Percentiles rank a stretch among this genome's conserved stretches.
These are phyloP conservation scores for Debaryomyces coudertii DNA, from an alignment of 1,139 yeast species.

Conservation along the genomic window DNA sequence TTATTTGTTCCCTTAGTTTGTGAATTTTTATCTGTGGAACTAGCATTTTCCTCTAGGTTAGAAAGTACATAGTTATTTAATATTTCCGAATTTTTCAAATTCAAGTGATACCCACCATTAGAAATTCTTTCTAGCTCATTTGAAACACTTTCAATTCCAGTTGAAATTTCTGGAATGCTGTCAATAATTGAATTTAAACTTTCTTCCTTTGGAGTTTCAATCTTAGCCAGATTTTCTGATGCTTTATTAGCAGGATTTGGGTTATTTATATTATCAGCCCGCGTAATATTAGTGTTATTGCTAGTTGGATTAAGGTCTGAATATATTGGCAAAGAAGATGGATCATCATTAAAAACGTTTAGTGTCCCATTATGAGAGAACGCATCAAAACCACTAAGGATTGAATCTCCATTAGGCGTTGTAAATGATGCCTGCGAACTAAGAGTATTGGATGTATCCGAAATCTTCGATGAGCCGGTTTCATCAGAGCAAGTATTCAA, in stretches of 20 bases:
- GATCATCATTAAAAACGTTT: neutral
- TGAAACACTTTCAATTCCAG: slow-evolving; percentile 34
- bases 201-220: slow-evolving; percentile 5
- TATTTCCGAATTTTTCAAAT: slow-evolving; percentile 33
- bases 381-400: slow-evolving; percentile 10
- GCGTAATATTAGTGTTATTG: neutral
- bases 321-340: neutral
- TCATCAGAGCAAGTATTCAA: neutral
- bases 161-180: slow-evolving; percentile 20
- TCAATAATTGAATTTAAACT: slow-evolving; percentile 11
- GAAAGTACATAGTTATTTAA: slow-evolving; percentile 30
- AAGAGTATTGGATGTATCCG: slow-evolving; percentile 3
- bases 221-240: neutral
- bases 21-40: neutral
- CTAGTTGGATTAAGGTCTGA: neutral
- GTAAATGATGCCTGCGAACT: slow-evolving; percentile 17
- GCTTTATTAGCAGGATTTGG: neutral
- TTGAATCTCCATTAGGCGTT: slow-evolving; percentile 20
- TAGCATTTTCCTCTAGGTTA: slow-evolving; percentile 14
- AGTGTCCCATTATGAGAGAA: neutral
- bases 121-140: slow-evolving; percentile 33
- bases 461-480: neutral
- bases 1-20: neutral
- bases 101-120: slow-evolving; percentile 31
- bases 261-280: neutral